A percentile compares a stretch with the other conserved stretches of the same genome.
Evolutionary conservation across 1,139 yeast species (phyloP).

Genomic region (Taphrina wiesneri): DNA sequence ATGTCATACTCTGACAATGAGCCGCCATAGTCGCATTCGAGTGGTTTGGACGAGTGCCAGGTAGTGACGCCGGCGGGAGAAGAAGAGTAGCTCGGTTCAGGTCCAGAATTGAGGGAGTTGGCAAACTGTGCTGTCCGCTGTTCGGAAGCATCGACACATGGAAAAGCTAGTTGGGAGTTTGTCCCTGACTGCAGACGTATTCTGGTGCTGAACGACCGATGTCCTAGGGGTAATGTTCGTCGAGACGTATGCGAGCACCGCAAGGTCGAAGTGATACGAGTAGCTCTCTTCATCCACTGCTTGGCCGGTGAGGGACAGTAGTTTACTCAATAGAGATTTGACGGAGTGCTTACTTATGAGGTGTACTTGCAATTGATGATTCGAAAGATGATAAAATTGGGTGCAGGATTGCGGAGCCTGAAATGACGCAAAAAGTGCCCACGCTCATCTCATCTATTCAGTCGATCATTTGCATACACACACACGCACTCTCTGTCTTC

Average conservation of each 20-base stretch:
- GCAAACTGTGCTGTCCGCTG: slow-evolving; percentile 52
- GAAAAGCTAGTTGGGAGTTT: slow-evolving; percentile 73
- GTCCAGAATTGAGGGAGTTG: slow-evolving; percentile 19
- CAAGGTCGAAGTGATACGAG: not conserved
- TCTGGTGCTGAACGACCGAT: not conserved
- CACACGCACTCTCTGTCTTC: not conserved
- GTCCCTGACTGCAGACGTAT: slow-evolving; percentile 41
- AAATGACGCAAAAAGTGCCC: not conserved
- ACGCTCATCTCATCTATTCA: not conserved
- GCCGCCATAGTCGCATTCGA: slow-evolving; percentile 81
- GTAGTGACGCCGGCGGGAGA: slow-evolving; percentile 45
- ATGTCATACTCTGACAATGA: slow-evolving; percentile 68
- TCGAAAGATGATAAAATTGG: not conserved
- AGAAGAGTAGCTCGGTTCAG: slow-evolving; percentile 31
- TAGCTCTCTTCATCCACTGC: not conserved
- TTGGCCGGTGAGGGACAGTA: too few relatives aligned
- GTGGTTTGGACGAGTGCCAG: slow-evolving; percentile 64
- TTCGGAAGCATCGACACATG: slow-evolving; percentile 80
- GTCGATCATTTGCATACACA: not conserved
- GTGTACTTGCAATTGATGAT: too few relatives aligned
- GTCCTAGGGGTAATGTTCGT: not conserved
- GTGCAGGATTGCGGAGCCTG: not conserved
- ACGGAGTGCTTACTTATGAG: too few relatives aligned
- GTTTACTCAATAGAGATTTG: too few relatives aligned
- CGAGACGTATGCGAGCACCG: not conserved